Evolutionary conservation across 75 land plant species (phyloP).

Genomic region (Pinus tabuliformis): DNA sequence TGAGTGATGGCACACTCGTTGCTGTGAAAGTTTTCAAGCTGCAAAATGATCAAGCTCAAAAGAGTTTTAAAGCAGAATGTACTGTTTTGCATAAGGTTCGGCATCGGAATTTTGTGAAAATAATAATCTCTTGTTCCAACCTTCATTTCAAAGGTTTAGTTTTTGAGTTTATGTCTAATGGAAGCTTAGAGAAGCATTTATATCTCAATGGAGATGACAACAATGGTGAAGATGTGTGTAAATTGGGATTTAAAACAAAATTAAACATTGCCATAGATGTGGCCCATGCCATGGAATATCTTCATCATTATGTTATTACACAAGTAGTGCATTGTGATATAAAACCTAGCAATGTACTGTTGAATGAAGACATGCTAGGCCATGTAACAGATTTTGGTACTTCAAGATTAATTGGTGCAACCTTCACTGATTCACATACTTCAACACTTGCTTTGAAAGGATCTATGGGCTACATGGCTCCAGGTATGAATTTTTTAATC

Average conservation of each 20-base stretch:
- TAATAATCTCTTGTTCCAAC: constrained; percentile 42
- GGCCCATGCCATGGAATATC: constrained; percentile 16
- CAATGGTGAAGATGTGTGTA: neutral
- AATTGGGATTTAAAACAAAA: neutral
- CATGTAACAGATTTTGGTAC: constrained; percentile 27
- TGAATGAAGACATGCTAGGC: constrained; percentile 12
- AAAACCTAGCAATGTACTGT: constrained; percentile 24
- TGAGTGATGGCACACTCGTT: constrained; percentile 28
- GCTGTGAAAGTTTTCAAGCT: constrained; percentile 46
- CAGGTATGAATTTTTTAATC: constrained; percentile 6
- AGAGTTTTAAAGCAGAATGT: constrained; percentile 44
- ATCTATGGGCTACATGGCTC: constrained; percentile 14
- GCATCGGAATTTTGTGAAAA: constrained; percentile 39
- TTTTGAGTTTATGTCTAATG: constrained; percentile 49
- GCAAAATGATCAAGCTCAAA: constrained; percentile 17
- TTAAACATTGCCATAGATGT: constrained; percentile 14
- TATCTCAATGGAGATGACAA: neutral
- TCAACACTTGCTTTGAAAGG: constrained; percentile 11
- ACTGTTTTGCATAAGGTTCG: constrained; percentile 29
- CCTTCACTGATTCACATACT: neutral
- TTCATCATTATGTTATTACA: constrained; percentile 6
- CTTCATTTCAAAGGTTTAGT: constrained; percentile 44
- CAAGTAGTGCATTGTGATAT: constrained; percentile 25
- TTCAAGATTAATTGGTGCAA: constrained; percentile 6
- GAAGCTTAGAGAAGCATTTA: constrained; percentile 30